Percentiles rank a stretch among this genome's conserved stretches.
Evolutionary conservation across 2,329 filamentous ascomycete genomes (phyloP).

Genomic region (Talaromyces albobiverticillius): DNA sequence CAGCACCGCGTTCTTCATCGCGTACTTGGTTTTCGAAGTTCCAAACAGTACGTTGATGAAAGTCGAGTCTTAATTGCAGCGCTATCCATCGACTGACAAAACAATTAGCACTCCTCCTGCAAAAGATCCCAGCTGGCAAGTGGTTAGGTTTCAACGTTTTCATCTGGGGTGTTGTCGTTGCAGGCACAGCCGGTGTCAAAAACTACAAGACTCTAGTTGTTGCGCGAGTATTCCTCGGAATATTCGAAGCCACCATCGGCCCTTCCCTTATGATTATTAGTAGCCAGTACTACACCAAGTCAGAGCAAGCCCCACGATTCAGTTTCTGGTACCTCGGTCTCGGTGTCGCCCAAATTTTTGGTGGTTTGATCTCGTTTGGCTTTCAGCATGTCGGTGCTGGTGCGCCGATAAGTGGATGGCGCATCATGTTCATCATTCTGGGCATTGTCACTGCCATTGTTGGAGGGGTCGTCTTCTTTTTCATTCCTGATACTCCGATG

Average conservation of each 20-base stretch:
- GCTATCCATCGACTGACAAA: neutral
- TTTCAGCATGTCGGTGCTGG: constrained; percentile 50
- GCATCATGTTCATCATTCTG: constrained; percentile 52
- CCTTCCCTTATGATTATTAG: constrained; percentile 61
- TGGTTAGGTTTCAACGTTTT: constrained; percentile 59
- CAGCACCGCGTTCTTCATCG: constrained; percentile 63
- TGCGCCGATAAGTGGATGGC: constrained; percentile 41
- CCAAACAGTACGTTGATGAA: constrained; percentile 50
- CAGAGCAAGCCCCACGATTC: constrained; percentile 58
- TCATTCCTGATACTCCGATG: constrained; percentile 52
- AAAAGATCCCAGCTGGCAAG: constrained; percentile 59
- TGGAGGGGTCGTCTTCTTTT: constrained; percentile 39
- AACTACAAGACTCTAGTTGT: constrained; percentile 55
- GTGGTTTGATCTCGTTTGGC: constrained; percentile 45
- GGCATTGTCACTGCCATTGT: constrained; percentile 47
- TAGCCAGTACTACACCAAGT: constrained; percentile 57
- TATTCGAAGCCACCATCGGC: constrained; percentile 60
- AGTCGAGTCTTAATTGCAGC: neutral
- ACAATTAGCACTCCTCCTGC: constrained; percentile 54
- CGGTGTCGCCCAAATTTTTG: constrained; percentile 51
- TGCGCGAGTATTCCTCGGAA: constrained; percentile 57
- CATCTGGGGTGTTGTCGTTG: constrained; percentile 46
- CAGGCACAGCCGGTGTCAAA: constrained; percentile 50
- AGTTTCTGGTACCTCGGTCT: constrained; percentile 61
- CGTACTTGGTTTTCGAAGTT: constrained; percentile 57